Evolutionary conservation across 306 rosid genomes (phyloP).

Genomic region (Vigna hirtella): DNA sequence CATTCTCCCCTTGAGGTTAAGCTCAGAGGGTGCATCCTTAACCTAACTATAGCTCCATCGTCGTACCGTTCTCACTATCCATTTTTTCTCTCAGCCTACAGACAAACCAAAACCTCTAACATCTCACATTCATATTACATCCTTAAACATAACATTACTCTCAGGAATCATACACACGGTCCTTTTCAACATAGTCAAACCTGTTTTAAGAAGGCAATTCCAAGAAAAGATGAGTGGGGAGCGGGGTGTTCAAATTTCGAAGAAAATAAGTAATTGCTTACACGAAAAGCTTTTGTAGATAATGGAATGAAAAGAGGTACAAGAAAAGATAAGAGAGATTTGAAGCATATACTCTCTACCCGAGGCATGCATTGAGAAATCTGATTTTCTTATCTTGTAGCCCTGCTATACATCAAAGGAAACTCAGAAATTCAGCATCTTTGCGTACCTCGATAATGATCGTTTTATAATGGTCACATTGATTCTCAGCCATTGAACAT

Average conservation of each 20-base stretch:
- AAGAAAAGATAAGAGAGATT: conserved; percentile 9
- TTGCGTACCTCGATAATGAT: conserved; percentile 31
- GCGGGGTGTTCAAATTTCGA: too few relatives aligned
- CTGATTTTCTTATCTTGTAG: conserved; percentile 13
- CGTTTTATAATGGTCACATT: conserved; percentile 45
- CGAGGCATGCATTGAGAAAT: conserved; percentile 28
- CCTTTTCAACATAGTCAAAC: background rate
- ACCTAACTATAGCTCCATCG: too few relatives aligned
- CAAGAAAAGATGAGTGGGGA: background rate
- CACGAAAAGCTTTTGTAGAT: background rate
- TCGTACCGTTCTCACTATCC: background rate
- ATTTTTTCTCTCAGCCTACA: too few relatives aligned
- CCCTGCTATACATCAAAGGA: conserved; percentile 32
- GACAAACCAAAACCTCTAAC: background rate
- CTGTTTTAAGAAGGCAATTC: background rate
- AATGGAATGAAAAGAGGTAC: background rate
- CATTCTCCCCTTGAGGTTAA: too few relatives aligned
- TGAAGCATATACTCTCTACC: conserved; percentile 7
- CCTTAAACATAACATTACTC: conserved; percentile 3
- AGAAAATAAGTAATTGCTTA: background rate
- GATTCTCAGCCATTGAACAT: conserved; percentile 60
- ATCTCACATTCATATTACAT: conserved; percentile 20
- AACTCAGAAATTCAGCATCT: conserved; percentile 28
- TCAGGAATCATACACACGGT: background rate
- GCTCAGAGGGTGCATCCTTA: too few relatives aligned